Evolutionary conservation across 2,329 filamentous ascomycete species (phyloP).

Genomic region (Eutypa lata): DNA sequence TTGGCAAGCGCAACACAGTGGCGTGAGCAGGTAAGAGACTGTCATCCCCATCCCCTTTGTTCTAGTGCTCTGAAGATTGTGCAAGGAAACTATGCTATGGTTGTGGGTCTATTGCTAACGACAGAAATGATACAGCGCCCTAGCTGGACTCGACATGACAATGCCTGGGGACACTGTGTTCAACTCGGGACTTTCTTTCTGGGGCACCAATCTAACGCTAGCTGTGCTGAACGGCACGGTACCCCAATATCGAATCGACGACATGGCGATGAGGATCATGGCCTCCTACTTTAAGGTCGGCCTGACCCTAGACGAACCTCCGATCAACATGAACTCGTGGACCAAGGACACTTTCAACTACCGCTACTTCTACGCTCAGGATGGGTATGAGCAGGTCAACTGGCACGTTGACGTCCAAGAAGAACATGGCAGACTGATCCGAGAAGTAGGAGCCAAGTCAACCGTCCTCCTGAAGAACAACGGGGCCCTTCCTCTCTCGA

Average conservation of each 20-base stretch:
- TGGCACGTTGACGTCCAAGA: conserved; percentile 79
- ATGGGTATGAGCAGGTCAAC: conserved; percentile 68
- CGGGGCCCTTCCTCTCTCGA: conserved; percentile 71
- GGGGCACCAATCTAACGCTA: conserved; percentile 84
- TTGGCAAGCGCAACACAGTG: conserved; percentile 73
- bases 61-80: background rate
- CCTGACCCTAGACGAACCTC: conserved; percentile 43
- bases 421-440: conserved; percentile 70
- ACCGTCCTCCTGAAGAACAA: conserved; percentile 89
- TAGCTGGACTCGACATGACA: conserved; percentile 79
- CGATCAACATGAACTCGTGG: conserved; percentile 88
- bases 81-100: background rate
- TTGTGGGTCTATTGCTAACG: background rate
- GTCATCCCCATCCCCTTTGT: background rate
- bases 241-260: conserved; percentile 82
- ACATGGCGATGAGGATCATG: conserved; percentile 86
- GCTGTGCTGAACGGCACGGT: conserved; percentile 87
- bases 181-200: conserved; percentile 69
- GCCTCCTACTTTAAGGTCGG: conserved; percentile 67
- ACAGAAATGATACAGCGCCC: conserved; percentile 41
- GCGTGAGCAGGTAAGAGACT: conserved; percentile 41
- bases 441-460: conserved; percentile 73
- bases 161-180: conserved; percentile 85
- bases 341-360: conserved; percentile 71
- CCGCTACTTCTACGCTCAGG: conserved; percentile 58